Percentiles rank a stretch among this genome's conserved stretches.
These are phyloP conservation scores for Aspergillus brasiliensis DNA, from an alignment of 2,329 filamentous ascomycete species.

Conservation along the genomic window DNA sequence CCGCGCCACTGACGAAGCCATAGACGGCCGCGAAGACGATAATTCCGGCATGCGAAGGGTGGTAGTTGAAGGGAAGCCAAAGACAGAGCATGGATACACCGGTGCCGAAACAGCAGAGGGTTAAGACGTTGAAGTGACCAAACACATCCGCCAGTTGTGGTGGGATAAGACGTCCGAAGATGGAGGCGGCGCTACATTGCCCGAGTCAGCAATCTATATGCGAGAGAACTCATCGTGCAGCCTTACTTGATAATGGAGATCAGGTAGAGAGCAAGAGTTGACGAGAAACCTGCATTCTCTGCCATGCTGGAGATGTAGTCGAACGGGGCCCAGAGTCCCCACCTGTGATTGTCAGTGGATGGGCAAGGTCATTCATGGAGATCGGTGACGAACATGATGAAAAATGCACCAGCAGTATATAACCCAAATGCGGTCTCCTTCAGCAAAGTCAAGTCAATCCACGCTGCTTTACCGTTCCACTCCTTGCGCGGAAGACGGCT, in stretches of 20 bases:
- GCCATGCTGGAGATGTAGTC: slow-evolving; percentile 27
- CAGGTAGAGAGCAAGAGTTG: slow-evolving; percentile 24
- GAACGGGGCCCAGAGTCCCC: slow-evolving; percentile 30
- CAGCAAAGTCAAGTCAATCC: slow-evolving; percentile 31
- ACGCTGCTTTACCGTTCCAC: slow-evolving; percentile 29
- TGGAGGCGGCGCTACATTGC: slow-evolving; percentile 24
- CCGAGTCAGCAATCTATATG: not conserved
- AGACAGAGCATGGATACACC: slow-evolving; percentile 25
- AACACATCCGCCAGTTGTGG: slow-evolving; percentile 27
- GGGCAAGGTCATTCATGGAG: not conserved
- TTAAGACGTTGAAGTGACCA: slow-evolving; percentile 32
- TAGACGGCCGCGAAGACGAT: slow-evolving; percentile 31
- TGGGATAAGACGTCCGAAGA: slow-evolving; percentile 30
- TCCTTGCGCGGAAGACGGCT: slow-evolving; percentile 31
- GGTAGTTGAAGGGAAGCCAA: slow-evolving; percentile 35
- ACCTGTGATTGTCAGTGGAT: slow-evolving; percentile 18
- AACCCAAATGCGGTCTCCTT: slow-evolving; percentile 27
- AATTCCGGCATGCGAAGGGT: slow-evolving; percentile 28
- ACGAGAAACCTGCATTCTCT: slow-evolving; percentile 19
- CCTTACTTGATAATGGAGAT: slow-evolving; percentile 32
- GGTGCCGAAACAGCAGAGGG: slow-evolving; percentile 13
- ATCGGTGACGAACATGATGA: slow-evolving; percentile 25
- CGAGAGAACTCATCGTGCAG: not conserved
- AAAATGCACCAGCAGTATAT: slow-evolving; percentile 29
- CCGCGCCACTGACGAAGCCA: slow-evolving; percentile 32